phyloP scores from a whole-genome alignment of 1,139 yeast species.

The Lizanozyma gosingica region DNA sequence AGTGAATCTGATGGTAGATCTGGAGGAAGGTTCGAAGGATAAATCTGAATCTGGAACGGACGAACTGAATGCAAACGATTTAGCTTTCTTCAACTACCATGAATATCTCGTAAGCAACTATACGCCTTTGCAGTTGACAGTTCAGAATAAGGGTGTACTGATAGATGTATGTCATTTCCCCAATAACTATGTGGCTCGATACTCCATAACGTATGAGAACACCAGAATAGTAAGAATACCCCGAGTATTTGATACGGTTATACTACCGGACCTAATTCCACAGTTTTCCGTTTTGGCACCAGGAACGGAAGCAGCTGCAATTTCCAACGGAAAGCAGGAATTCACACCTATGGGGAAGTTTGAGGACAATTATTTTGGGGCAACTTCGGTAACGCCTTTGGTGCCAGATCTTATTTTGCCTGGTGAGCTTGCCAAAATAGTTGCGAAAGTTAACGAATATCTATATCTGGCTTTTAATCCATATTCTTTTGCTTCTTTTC shows the following conservation, averaged over 20 bases:
- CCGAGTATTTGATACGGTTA: constrained; percentile 28
- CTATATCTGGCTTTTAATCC: constrained; percentile 35
- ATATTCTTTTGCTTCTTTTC: constrained; percentile 20
- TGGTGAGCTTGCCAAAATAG: constrained; percentile 31
- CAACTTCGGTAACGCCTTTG: constrained; percentile 47
- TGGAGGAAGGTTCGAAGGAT: no score
- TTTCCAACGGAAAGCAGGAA: constrained; percentile 10
- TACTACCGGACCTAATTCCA: constrained; percentile 37
- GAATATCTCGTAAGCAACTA: constrained; percentile 39
- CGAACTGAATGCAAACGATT: no score
- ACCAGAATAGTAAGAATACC: constrained; percentile 64
- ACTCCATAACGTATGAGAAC: constrained; percentile 17
- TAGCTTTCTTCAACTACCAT: constrained; percentile 56
- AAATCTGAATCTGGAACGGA: no score
- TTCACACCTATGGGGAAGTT: constrained; percentile 31
- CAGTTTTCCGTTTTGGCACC: constrained; percentile 52
- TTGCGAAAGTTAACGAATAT: constrained; percentile 35
- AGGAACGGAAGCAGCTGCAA: constrained; percentile 63
- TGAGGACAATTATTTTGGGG: constrained; percentile 40
- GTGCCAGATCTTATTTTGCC: constrained; percentile 27
- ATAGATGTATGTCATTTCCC: constrained; percentile 60
- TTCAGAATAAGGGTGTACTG: constrained; percentile 11
- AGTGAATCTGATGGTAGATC: no score
- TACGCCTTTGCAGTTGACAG: constrained; percentile 11
- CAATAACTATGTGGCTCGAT: constrained; percentile 30